Conservation (phyloP, 768 basidiomycete species). For the Phlegmacium glaucopus region DNA sequence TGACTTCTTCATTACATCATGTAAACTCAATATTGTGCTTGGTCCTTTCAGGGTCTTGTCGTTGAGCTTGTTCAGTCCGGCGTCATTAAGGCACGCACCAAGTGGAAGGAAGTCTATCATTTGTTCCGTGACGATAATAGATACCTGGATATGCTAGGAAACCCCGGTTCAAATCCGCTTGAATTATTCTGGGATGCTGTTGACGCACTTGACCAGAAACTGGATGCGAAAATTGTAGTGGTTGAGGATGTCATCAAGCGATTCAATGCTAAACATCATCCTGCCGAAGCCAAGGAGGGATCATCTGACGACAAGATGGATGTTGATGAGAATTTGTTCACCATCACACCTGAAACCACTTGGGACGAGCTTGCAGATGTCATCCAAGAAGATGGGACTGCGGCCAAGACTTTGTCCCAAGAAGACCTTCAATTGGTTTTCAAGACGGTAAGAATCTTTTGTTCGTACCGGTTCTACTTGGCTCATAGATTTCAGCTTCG, state of each 20-base stretch:
- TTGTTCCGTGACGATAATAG: slow-evolving; percentile 71
- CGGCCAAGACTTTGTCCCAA: slow-evolving; percentile 42
- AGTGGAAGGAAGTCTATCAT: slow-evolving; percentile 91
- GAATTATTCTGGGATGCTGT: slow-evolving; percentile 96
- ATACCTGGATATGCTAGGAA: slow-evolving; percentile 88
- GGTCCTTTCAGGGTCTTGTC: slow-evolving; percentile 55
- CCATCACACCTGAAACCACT: slow-evolving; percentile 53
- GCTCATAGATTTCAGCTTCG: slow-evolving; percentile 51
- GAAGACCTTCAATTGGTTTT: slow-evolving; percentile 59
- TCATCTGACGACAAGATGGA: slow-evolving; percentile 20
- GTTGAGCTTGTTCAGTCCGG: slow-evolving; percentile 62
- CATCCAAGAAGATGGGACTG: slow-evolving; percentile 55
- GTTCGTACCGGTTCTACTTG: slow-evolving; percentile 7
- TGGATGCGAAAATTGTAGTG: slow-evolving; percentile 73
- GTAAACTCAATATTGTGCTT: no score
- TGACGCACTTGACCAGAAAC: slow-evolving; percentile 81
- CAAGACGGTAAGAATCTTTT: slow-evolving; percentile 47
- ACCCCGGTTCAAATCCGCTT: slow-evolving; percentile 90
- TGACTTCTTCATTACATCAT: not conserved
- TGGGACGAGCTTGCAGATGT: slow-evolving; percentile 60
- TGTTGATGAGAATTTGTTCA: slow-evolving; percentile 31
- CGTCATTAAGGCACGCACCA: slow-evolving; percentile 74
- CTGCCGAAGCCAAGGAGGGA: slow-evolving; percentile 24
- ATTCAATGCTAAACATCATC: slow-evolving; percentile 35
- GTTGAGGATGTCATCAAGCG: slow-evolving; percentile 61